Evolutionary conservation across 257 asterid genomes (phyloP), one percentile per base, ranked within the genome.

Genomic region (Petunia axillaris): DNA sequence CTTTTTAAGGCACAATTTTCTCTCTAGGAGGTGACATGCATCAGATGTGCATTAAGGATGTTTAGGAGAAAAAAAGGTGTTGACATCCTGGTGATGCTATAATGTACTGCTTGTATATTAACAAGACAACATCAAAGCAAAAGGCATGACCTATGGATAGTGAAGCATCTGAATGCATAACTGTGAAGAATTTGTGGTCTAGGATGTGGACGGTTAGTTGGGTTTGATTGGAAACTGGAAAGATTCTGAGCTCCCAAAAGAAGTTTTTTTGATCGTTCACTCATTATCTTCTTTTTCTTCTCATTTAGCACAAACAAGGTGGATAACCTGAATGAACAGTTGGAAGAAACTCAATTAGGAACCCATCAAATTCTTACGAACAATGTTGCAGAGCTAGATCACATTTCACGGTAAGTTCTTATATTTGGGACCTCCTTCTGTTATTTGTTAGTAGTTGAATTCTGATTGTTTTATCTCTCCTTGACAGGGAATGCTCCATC

Each of bases 261-360:
- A 11, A 74, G 37, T 71, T 75, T 38, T 41, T 63, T 13, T 9
- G 57, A 35, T 43, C 64, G 50, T 63, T 13, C 5, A 35, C 8
- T 82, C 6, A 78, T 48, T 53, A 11, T 74, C 54, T 11, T 3
- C 67, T 59, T 14, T 70, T 77, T 46, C 60, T 75, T 64, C 80
- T 82, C 60, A 14, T 78, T 67, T 82, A 93, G 94, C 81, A 77
- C 84, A 74, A 84, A 83, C 52, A 89, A 82, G 90, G 89, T 87
- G 85, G 89, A 85, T 81, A 65, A 14, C 41, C 86, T 89, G 50
- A 71, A 84, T 70, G 91, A 84, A 65, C 91, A 86, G 50, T 90
- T 92, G 93, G 81, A 85, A 60, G 80, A 78, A 82, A 88, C 89
- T 76, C 85, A 78, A 83, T 36, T 80, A 74, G 88, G 91, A 80